Evolutionary conservation across 495 filamentous ascomycete species (phyloP).

Genomic region (Xylaria telfairii): DNA sequence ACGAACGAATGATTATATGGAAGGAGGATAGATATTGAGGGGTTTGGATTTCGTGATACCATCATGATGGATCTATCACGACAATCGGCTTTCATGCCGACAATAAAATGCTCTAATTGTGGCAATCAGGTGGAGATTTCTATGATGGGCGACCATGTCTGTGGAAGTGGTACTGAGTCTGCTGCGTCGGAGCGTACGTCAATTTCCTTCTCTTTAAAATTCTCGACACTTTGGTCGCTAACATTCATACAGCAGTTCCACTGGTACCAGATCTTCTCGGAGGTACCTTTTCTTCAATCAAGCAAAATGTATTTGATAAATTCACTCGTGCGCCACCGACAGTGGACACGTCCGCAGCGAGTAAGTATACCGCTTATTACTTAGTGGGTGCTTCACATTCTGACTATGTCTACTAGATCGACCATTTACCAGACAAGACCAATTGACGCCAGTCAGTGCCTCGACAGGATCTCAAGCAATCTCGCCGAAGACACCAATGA

Average conservation of each 20-base stretch:
- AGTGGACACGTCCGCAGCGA: slow-evolving; percentile 63
- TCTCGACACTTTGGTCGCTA: slow-evolving; percentile 15
- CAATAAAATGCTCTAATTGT: slow-evolving; percentile 95
- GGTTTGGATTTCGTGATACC: background rate
- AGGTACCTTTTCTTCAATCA: slow-evolving; percentile 35
- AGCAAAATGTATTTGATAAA: slow-evolving; percentile 44
- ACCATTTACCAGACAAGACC: slow-evolving; percentile 61
- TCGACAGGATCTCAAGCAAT: slow-evolving; percentile 60
- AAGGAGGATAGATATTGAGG: background rate
- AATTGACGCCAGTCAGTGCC: slow-evolving; percentile 67
- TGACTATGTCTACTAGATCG: slow-evolving; percentile 59
- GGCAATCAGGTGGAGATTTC: slow-evolving; percentile 85
- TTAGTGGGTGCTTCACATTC: slow-evolving; percentile 22
- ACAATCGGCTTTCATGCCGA: slow-evolving; percentile 78
- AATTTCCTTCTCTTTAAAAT: slow-evolving; percentile 18
- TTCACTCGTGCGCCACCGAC: slow-evolving; percentile 51
- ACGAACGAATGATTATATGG: slow-evolving; percentile 29
- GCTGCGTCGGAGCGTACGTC: slow-evolving; percentile 48
- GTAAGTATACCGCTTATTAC: slow-evolving; percentile 49
- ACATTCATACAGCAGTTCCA: slow-evolving; percentile 41
- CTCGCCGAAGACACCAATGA: slow-evolving; percentile 61
- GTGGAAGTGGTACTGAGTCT: slow-evolving; percentile 46
- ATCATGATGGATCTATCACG: slow-evolving; percentile 57
- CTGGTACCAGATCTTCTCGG: slow-evolving; percentile 46
- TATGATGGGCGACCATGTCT: slow-evolving; percentile 90